phyloP scores from a whole-genome alignment of 352 stramenopile species.

The Phytophthora tubulina region DNA sequence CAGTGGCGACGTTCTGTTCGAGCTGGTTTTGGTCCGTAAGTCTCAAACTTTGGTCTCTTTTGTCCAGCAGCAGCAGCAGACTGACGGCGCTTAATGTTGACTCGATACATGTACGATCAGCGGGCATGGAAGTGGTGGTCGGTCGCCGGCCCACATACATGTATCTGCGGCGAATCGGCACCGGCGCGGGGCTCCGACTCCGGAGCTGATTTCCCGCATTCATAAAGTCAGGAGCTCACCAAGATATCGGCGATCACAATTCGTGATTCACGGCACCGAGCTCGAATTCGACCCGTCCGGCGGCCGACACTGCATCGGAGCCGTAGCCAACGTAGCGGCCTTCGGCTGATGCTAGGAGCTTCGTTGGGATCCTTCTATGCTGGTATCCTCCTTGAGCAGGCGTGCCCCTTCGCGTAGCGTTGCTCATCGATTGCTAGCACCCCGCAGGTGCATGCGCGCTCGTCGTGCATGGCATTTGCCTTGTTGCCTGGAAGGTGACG shows the following conservation, averaged over 20 bases:
- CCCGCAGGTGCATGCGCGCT: background rate
- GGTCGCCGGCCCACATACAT: conserved; percentile 1
- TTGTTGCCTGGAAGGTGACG: background rate
- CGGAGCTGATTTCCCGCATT: conserved; percentile 32
- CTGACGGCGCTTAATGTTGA: conserved; percentile 2
- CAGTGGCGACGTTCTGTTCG: too few relatives aligned
- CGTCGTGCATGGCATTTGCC: background rate
- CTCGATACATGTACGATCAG: background rate
- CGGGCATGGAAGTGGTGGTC: conserved; percentile 5
- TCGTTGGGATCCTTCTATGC: background rate
- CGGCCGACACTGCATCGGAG: background rate
- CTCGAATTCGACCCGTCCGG: conserved; percentile 3
- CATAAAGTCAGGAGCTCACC: conserved; percentile 22
- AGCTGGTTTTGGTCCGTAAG: too few relatives aligned
- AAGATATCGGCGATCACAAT: conserved; percentile 12
- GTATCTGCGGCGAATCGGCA: conserved; percentile 4
- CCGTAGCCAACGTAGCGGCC: background rate
- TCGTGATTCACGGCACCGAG: background rate
- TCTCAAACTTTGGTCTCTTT: conserved; percentile 6
- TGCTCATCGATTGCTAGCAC: conserved; percentile 3
- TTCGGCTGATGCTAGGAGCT: background rate
- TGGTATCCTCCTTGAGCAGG: conserved; percentile 2
- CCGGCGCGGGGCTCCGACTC: conserved; percentile 8
- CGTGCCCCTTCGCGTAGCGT: conserved; percentile 9
- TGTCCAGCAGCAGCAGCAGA: background rate